Conservation (phyloP, 345 rosid species). For the Euclidium syriacum region DNA sequence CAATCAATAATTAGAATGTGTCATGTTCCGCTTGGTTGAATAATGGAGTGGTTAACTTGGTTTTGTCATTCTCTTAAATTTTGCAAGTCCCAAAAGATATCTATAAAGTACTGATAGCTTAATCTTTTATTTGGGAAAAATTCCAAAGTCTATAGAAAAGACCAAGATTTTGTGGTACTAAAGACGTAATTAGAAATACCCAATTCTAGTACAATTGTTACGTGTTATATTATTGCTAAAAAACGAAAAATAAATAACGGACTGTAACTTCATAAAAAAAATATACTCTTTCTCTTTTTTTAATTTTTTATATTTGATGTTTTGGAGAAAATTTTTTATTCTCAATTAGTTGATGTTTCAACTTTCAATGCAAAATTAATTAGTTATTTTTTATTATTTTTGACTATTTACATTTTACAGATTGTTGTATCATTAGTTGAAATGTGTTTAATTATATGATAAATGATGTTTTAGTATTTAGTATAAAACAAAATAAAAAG, state of each 20-base stretch:
- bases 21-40: constrained; percentile 24
- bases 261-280: too few relatives aligned
- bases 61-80: constrained; percentile 21
- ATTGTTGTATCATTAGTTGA: too few relatives aligned
- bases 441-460: too few relatives aligned
- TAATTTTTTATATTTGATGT: too few relatives aligned
- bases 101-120: not conserved
- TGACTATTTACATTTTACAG: too few relatives aligned
- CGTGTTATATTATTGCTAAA: not conserved
- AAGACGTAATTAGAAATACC: not conserved
- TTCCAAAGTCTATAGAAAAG: not conserved
- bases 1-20: constrained; percentile 3
- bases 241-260: not conserved
- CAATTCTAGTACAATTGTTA: not conserved
- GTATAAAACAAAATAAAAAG: too few relatives aligned
- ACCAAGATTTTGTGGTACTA: not conserved
- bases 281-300: too few relatives aligned
- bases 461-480: too few relatives aligned
- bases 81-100: not conserved
- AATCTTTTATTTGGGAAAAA: not conserved
- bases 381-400: too few relatives aligned
- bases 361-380: too few relatives aligned
- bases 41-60: constrained; percentile 26
- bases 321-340: too few relatives aligned
- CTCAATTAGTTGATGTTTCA: too few relatives aligned